Evolutionary conservation across 73 alveolate genomes (phyloP), one percentile per base, ranked within the genome.

Genomic region (Paramecium sonneborni): DNA sequence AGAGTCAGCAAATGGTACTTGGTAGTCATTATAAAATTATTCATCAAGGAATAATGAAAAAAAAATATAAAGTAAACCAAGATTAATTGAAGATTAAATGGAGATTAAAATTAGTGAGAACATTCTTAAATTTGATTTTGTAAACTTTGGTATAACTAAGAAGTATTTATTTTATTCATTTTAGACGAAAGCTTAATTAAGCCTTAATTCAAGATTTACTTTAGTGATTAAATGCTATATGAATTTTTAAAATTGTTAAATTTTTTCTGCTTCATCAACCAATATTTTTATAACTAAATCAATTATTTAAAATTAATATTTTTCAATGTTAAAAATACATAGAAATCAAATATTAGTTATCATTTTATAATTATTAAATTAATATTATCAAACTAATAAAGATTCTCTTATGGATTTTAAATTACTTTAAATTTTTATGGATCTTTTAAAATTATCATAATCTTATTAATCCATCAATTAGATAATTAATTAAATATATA

Each of bases 1-100:
- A 43, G 90, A 79, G 28, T 79, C 90, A 10, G 90, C 90, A 26
- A 79, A 79, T 79, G 90, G 90, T 1, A 79, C 90, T 20, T 79
- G 90, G 90, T 9, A 79, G 14, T 79, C 90, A 6, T n/a, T 79
- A 2, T 46, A 79, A 79, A 26, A 39, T 43, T 79, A 79, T 34
- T 79, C 74, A 6, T 11, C 46, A 9, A 79, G 34, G 24, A 79
- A 44, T 39, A 21, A 23, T 21, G 90, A 79, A 11, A 39, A 23
- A 12, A 46, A 39, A 79, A 39, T 14, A 44, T 14, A 79, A 43
- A 39, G 46, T 8, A 38, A 72, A 34, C 86, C 69, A 7, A 79
- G 24, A 23, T 35, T 43, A 21, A 79, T 79, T 12, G 90, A 79
- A 24, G 90, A 79, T 44, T 41, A 79, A 79, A 39, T 79, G 76